phyloP scores from a whole-genome alignment of 352 stramenopile genomes.

The Phytophthora melonis region DNA sequence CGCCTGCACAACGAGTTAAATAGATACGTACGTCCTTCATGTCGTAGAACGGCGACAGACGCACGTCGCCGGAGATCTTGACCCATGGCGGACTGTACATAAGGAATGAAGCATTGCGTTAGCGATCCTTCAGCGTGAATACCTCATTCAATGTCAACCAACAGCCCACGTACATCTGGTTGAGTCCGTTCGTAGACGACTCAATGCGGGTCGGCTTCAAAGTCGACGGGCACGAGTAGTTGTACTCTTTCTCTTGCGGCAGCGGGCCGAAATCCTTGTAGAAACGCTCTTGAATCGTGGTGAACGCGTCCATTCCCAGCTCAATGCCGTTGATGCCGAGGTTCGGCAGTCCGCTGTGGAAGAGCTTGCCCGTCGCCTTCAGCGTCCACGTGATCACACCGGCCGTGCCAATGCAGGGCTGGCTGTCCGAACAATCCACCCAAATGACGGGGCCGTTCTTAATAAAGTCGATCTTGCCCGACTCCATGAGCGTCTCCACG shows the following conservation, averaged over 20 bases:
- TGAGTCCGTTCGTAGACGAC: slow-evolving; percentile 70
- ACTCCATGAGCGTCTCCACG: slow-evolving; percentile 87
- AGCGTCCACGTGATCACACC: slow-evolving; percentile 88
- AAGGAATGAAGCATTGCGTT: too few relatives aligned
- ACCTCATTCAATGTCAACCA: slow-evolving; percentile 42
- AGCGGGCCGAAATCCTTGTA: slow-evolving; percentile 90
- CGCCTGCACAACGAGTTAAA: neutral
- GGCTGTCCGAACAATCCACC: slow-evolving; percentile 91
- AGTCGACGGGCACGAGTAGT: slow-evolving; percentile 85
- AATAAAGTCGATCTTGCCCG: slow-evolving; percentile 91
- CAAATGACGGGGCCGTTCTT: slow-evolving; percentile 93
- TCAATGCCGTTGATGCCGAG: slow-evolving; percentile 91
- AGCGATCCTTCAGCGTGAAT: too few relatives aligned
- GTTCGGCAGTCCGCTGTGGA: slow-evolving; percentile 91
- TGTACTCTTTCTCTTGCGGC: slow-evolving; percentile 85
- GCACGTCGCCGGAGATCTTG: slow-evolving; percentile 91
- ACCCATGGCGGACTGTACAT: slow-evolving; percentile 80
- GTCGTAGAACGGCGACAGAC: slow-evolving; percentile 93
- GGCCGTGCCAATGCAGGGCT: slow-evolving; percentile 93
- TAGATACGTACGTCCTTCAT: slow-evolving; percentile 76
- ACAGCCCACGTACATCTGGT: slow-evolving; percentile 67
- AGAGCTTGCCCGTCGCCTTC: slow-evolving; percentile 91
- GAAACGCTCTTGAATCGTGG: slow-evolving; percentile 88
- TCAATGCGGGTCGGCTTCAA: slow-evolving; percentile 86
- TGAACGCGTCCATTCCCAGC: slow-evolving; percentile 84